These are phyloP conservation scores for Phyllachora maydis DNA, from an alignment of 2,329 filamentous ascomycete species.

Conservation along the genomic window DNA sequence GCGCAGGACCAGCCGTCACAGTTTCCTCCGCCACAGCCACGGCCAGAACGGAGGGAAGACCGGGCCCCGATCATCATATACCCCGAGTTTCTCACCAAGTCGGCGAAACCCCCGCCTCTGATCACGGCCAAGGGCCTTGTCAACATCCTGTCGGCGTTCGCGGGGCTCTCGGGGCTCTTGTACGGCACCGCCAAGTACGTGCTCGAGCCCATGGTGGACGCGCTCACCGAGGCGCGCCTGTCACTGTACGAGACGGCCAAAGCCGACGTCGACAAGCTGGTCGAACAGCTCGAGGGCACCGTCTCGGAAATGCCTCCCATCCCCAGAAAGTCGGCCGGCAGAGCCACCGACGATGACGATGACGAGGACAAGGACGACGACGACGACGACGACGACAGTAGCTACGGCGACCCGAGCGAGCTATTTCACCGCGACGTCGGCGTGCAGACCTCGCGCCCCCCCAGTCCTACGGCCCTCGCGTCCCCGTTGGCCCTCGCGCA, in stretches of 20 bases:
- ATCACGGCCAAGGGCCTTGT: slow-evolving; percentile 37
- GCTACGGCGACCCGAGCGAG: slow-evolving; percentile 47
- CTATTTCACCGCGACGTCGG: slow-evolving; percentile 67
- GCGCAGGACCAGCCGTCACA: slow-evolving; percentile 16
- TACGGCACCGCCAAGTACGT: slow-evolving; percentile 55
- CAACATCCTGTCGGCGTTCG: slow-evolving; percentile 36
- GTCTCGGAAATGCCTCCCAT: slow-evolving; percentile 47
- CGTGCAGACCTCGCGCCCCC: slow-evolving; percentile 46
- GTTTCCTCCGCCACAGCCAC: slow-evolving; percentile 2
- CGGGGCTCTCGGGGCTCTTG: slow-evolving; percentile 35
- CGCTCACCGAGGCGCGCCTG: slow-evolving; percentile 26
- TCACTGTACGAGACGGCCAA: slow-evolving; percentile 29
- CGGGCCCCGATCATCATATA: slow-evolving; percentile 46
- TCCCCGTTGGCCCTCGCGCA: slow-evolving; percentile 3
- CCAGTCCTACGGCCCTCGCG: slow-evolving; percentile 13
- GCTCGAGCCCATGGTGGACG: slow-evolving; percentile 38
- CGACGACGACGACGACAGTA: slow-evolving; percentile 13
- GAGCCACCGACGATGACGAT: slow-evolving; percentile 6
- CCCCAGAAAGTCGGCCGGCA: slow-evolving; percentile 6
- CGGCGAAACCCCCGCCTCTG: slow-evolving; percentile 34
- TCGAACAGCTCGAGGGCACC: slow-evolving; percentile 27
- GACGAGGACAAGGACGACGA: slow-evolving; percentile 4
- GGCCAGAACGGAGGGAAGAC: slow-evolving; percentile 11
- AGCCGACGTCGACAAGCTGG: slow-evolving; percentile 21
- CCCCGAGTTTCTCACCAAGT: slow-evolving; percentile 44